Conservation (phyloP, 2,329 filamentous ascomycete species). For the Metarhizium brunneum region DNA sequence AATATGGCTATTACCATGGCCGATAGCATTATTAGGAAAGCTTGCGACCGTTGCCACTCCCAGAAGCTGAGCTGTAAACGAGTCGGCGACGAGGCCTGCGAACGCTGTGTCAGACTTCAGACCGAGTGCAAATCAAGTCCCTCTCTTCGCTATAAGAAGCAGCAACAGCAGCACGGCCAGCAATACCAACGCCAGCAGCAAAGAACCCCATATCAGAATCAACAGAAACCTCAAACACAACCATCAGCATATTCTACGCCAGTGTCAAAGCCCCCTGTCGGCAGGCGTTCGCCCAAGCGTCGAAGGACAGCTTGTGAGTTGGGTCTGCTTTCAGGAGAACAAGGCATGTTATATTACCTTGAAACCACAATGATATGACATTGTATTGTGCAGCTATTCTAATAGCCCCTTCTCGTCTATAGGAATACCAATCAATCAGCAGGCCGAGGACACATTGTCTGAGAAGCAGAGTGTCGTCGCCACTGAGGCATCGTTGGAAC, state of each 20-base stretch:
- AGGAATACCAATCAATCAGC: constrained; percentile 18
- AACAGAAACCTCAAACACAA: constrained; percentile 5
- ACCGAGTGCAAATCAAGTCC: constrained; percentile 35
- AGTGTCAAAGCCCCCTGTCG: constrained; percentile 8
- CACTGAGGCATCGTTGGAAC: constrained; percentile 19
- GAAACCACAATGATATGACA: neutral
- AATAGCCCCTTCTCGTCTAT: neutral
- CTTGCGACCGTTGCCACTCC: constrained; percentile 36
- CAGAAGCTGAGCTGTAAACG: constrained; percentile 39
- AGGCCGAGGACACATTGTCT: constrained; percentile 13
- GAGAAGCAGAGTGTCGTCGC: constrained; percentile 18
- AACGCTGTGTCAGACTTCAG: constrained; percentile 32
- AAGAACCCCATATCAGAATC: constrained; percentile 9
- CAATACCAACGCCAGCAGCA: constrained; percentile 10
- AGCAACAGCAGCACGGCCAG: constrained; percentile 14
- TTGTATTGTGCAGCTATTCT: neutral
- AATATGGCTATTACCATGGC: constrained; percentile 24
- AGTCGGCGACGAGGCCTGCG: constrained; percentile 28
- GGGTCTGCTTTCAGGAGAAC: constrained; percentile 23
- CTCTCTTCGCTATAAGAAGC: constrained; percentile 28
- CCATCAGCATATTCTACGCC: constrained; percentile 1
- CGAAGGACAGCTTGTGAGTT: constrained; percentile 24
- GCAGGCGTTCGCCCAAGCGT: constrained; percentile 27
- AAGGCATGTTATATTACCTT: constrained; percentile 22
- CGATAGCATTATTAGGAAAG: constrained; percentile 30